phyloP scores from a whole-genome alignment of 441 rosid species.

The Euphorbia neoarborescens region DNA sequence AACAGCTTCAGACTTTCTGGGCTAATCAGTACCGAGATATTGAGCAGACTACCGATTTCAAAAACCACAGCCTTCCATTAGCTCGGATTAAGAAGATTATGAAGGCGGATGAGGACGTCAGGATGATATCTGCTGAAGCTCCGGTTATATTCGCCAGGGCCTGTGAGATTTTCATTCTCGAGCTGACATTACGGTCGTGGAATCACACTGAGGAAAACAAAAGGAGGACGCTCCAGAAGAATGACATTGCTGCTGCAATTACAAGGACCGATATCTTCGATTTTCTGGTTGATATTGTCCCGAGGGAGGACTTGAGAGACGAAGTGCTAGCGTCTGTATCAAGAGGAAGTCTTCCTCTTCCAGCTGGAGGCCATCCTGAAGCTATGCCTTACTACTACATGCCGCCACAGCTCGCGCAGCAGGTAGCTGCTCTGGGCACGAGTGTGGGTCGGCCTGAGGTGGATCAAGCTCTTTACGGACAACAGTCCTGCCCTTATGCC shows the following conservation, averaged over 20 bases:
- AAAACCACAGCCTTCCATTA: constrained; percentile 27
- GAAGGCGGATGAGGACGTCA: constrained; percentile 48
- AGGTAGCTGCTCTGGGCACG: constrained; percentile 36
- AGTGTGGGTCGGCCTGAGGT: constrained; percentile 37
- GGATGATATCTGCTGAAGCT: constrained; percentile 45
- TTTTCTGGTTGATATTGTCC: constrained; percentile 24
- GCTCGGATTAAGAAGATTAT: constrained; percentile 30
- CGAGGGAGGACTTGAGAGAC: constrained; percentile 25
- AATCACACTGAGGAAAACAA: constrained; percentile 42
- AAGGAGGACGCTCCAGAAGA: constrained; percentile 39
- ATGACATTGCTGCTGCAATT: constrained; percentile 39
- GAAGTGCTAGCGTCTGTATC: constrained; percentile 17
- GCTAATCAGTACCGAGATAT: constrained; percentile 35
- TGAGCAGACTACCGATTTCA: constrained; percentile 34
- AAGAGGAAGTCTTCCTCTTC: constrained; percentile 18
- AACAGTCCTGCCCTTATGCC: constrained; percentile 29
- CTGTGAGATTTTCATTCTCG: constrained; percentile 39
- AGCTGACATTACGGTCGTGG: constrained; percentile 37
- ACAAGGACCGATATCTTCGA: constrained; percentile 27
- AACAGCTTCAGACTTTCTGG: constrained; percentile 39
- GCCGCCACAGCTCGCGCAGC: constrained; percentile 38
- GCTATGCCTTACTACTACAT: constrained; percentile 25
- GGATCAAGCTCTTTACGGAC: constrained; percentile 40
- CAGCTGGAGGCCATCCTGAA: constrained; percentile 17
- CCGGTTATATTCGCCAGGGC: constrained; percentile 37